phyloP scores from a whole-genome alignment of 163 green algal genomes.

The Scenedesmus sp. region DNA sequence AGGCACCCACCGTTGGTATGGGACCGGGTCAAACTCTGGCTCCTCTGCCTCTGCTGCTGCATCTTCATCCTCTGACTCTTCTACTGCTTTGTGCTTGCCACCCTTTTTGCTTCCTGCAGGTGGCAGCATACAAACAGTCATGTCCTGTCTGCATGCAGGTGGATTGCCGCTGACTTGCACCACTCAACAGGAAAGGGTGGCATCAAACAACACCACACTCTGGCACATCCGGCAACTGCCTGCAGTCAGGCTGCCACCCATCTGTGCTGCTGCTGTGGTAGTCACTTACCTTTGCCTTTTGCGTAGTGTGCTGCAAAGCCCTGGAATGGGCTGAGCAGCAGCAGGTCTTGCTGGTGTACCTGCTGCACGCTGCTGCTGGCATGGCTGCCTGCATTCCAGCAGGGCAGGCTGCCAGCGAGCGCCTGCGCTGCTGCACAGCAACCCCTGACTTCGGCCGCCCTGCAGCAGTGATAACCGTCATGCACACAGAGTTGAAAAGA shows the following conservation, averaged over 20 bases:
- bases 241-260: no score
- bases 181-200: no score
- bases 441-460: neutral
- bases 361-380: neutral
- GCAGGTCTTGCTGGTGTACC: neutral
- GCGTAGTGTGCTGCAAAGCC: constrained; percentile 42
- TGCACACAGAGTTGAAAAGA: no score
- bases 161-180: no score
- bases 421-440: constrained; percentile 1
- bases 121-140: neutral
- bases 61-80: neutral
- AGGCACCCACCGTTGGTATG: neutral
- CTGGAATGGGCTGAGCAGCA: neutral
- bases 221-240: neutral
- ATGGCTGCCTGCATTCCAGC: neutral
- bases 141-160: neutral
- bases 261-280: neutral
- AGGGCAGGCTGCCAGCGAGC: neutral
- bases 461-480: neutral
- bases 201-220: no score
- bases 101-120: neutral
- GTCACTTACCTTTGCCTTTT: constrained; percentile 30
- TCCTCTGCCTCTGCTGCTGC: constrained; percentile 21
- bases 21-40: constrained; percentile 14
- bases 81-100: constrained; percentile 38